Evolutionary conservation across 2,329 filamentous ascomycete genomes (phyloP), one percentile per base, ranked within the genome.

Genomic region (Eutypa lata): DNA sequence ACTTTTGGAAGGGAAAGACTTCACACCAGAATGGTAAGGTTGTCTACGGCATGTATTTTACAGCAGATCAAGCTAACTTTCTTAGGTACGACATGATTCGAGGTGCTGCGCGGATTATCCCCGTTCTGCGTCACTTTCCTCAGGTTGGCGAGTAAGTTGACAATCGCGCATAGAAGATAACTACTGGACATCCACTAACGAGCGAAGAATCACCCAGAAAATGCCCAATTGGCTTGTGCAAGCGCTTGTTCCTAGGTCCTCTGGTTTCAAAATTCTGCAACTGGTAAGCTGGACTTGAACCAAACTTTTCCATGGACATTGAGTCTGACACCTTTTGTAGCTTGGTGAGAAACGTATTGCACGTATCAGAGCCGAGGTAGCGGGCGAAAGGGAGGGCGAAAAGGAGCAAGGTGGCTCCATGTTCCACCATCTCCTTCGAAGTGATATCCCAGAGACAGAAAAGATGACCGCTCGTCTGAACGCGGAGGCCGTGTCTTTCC

Each of bases 381-480:
- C 42, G 33, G 7, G 38, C 3, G 43, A 47, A 21, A 38, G 33
- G 18, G 14, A 37, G 26, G 28, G 26, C 26, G 26, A 31, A 31
- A 10, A 6, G 6, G 26, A n/a, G n/a, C n/a, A 31, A 31, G 56
- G 56, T 1, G 53, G 56, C 35, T 57, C 53, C 35, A 52, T 52
- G 47, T 57, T 57, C n/a, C 55, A 57, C 26, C 49, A 57, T 33
- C 40, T 57, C 11, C 50, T 57, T 7, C 44, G 48, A 7, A 57
- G 55, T n/a, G 48, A 52, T 28, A 38, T 56, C 6, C 54, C 54
- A 14, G 52, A 46, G 7, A 24, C 47, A 6, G 52, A 57, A 28
- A 57, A 57, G 31, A 35, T n/a, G 7, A 42, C 49, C 19, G 52
- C 33, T 26, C 54, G 54, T 18, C 33, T 56, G 18, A 47, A 50